Evolutionary conservation across 2,329 filamentous ascomycete species (phyloP), one percentile per base, ranked within the genome.

Genomic region (Ophiosphaerella herpotricha): DNA sequence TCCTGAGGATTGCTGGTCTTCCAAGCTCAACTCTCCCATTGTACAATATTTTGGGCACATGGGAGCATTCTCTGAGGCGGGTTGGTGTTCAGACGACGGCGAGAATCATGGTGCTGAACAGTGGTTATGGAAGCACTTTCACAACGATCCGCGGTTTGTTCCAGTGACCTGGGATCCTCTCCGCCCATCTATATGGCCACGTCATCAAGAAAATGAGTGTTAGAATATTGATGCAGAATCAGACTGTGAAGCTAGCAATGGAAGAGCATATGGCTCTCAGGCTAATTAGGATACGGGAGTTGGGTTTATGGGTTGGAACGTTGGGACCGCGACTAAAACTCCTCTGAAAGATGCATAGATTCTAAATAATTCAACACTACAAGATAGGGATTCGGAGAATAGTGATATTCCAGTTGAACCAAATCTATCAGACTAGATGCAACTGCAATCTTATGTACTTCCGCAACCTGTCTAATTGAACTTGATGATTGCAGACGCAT

Each of bases 391-490:
- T 29, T 29, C 2, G 4, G 1, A 2, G 26, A 29, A 29, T 7
- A 29, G 9, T 29, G 11, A 29, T 8, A 29, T 29, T 8, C 6
- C 5, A 2, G 7, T 8, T 11, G 7, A 29, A 7, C 1, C 4
- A 7, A 29, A 5, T 29, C 2, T 29, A 8, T 29, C 6, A 11
- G 6, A 29, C 2, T 29, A 8, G 26, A 29, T 7, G 26, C 11
- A 7, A 3, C 26, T 8, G 4, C 26, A 2, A 7, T 29, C 3
- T 14, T 41, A 50, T 23, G 16, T 37, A 12, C 48, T 39, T 7
- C 52, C 31, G 24, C 58, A 64, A 1, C 57, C 56, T 3, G 60
- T 55, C 33, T 66, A 58, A 24, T 61, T 55, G 40, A 62, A 63
- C 26, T 47, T 60, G 1, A 45, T 39, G 13, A 66, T 57, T 2